phyloP scores from a whole-genome alignment of 768 basidiomycete species.

The Candolleomyces aberdarensis region DNA sequence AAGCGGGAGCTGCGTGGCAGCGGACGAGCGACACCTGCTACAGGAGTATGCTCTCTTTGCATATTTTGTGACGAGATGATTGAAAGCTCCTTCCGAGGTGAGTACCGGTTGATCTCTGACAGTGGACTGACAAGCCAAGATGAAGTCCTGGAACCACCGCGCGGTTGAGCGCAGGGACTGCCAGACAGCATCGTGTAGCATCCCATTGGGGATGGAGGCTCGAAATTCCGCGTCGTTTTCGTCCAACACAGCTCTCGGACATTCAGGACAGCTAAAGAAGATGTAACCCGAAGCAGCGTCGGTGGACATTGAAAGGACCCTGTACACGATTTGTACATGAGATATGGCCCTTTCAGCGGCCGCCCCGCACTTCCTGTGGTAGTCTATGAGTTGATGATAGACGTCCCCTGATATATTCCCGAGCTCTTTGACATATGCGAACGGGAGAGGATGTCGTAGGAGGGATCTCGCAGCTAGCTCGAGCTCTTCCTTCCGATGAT shows the following conservation, averaged over 20 bases:
- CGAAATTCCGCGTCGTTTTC: background rate
- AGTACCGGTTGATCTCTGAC: background rate
- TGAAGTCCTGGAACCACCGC: background rate
- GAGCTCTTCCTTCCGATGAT: background rate
- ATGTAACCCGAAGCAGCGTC: background rate
- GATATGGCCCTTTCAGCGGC: background rate
- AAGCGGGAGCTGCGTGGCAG: too few relatives aligned
- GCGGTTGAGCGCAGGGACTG: background rate
- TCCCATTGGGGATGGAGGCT: background rate
- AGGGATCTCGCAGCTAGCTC: background rate
- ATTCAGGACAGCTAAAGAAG: background rate
- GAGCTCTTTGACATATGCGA: background rate
- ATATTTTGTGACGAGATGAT: background rate
- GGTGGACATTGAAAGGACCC: background rate
- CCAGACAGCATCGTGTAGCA: background rate
- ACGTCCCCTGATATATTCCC: background rate
- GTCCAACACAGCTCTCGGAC: background rate
- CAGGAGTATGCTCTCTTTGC: background rate
- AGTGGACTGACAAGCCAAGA: background rate
- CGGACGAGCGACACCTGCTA: background rate
- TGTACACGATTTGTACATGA: background rate
- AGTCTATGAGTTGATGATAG: background rate
- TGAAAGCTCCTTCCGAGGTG: background rate
- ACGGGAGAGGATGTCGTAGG: background rate
- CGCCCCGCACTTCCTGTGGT: background rate